Base-by-base conservation (phyloP, 2,329 filamentous ascomycete genomes). In the Penicillium occitanis region DNA sequence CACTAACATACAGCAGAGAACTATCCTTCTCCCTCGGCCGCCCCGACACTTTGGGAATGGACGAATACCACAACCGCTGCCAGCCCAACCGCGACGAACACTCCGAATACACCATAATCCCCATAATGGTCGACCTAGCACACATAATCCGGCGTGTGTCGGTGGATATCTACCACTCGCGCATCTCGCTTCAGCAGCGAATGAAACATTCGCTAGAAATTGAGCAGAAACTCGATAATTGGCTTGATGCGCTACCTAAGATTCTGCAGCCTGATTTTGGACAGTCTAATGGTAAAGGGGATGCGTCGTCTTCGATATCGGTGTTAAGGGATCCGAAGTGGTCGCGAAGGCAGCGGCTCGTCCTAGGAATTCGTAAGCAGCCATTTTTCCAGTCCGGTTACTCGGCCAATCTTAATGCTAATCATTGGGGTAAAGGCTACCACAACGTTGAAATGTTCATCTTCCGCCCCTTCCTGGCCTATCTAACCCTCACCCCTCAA, bases 1-100 rank as follows among this genome's bases (percentile, higher is more conserved):
- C 14, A 6, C 40, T 44, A 44, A 57, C 30, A 68, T 73, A 78
- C 71, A 6, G 13, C 48, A 51, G 48, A 51, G 48, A 51, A 28
- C 48, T 51, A 28, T 51, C 48, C 48, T 83, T 84, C 66, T 78
- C 81, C 1, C 77, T 83, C 63, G 82, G 82, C 1, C 74, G 82
- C 28, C 82, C 82, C 0, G 81, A 84, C 64, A 82, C 81, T 2
- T 74, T 84, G 2, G 82, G 82, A 25, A 77, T 81, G 65, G 82
- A 84, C 37, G 73, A 81, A 63, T 84, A 82, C 63, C 82, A 84
- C 66, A 84, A 83, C 61, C 77, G 82, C 33, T 73, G 70, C 14
- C 71, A 78, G n/a, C 77, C 77, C 1, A 70, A 71, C 7, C 68
- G 77, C 30, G 74, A 79, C 58, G 71, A 76, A 30, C 25, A 57